Evolutionary conservation across 2,329 filamentous ascomycete species (phyloP).

Genomic region (Colletotrichum cordylinicola): DNA sequence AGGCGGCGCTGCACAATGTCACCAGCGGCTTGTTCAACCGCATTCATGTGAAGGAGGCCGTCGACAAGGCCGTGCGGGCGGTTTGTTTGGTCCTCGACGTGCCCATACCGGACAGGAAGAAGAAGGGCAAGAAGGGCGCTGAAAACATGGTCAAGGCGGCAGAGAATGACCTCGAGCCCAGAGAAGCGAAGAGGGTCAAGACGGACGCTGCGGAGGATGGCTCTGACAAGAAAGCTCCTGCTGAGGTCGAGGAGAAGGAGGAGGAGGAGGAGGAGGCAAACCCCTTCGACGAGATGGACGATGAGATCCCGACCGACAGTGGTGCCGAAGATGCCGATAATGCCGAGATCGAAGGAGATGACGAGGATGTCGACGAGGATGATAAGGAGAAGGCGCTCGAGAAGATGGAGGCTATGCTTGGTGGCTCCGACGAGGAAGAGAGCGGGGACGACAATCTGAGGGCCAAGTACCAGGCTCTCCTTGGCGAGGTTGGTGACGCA

Average conservation of each 20-base stretch:
- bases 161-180: slow-evolving; percentile 34
- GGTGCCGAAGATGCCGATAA: background rate
- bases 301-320: slow-evolving; percentile 23
- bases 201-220: slow-evolving; percentile 26
- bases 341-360: slow-evolving; percentile 30
- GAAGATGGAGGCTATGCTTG: slow-evolving; percentile 53
- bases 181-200: slow-evolving; percentile 32
- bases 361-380: slow-evolving; percentile 32
- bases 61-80: slow-evolving; percentile 53
- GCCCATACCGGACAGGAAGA: slow-evolving; percentile 50
- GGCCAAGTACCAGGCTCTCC: slow-evolving; percentile 51
- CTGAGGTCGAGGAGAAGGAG: slow-evolving; percentile 33
- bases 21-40: slow-evolving; percentile 63
- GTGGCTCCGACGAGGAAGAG: slow-evolving; percentile 48
- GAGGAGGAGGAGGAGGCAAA: slow-evolving; percentile 30
- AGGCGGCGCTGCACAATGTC: slow-evolving; percentile 60
- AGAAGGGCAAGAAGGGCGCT: slow-evolving; percentile 35
- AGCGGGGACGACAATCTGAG: slow-evolving; percentile 40
- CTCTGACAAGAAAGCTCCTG: slow-evolving; percentile 27
- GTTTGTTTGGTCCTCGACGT: slow-evolving; percentile 57
- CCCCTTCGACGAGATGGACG: slow-evolving; percentile 27
- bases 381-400: slow-evolving; percentile 41
- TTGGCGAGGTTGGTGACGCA: slow-evolving; percentile 49
- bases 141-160: slow-evolving; percentile 36
- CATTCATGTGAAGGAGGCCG: slow-evolving; percentile 53